These are phyloP conservation scores for Cardamine resedifolia DNA, from an alignment of 345 rosid species.

Conservation along the genomic window DNA sequence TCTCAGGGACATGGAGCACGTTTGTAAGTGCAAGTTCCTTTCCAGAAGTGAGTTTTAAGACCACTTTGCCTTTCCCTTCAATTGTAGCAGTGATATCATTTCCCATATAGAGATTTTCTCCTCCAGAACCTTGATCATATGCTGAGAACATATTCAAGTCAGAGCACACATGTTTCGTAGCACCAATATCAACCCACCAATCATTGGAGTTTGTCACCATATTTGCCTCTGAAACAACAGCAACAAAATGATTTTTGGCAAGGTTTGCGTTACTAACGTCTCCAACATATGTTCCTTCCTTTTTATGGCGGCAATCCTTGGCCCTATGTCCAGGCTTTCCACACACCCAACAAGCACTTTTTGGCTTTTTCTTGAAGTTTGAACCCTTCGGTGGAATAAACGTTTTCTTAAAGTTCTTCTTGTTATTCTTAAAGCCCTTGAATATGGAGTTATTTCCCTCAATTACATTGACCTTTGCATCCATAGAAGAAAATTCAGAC, in stretches of 20 bases:
- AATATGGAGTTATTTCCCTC: background rate
- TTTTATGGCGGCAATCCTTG: background rate
- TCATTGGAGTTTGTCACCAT: too few relatives aligned
- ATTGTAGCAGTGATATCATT: background rate
- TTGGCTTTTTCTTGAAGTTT: background rate
- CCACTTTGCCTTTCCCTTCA: too few relatives aligned
- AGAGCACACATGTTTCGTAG: background rate
- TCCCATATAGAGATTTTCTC: background rate
- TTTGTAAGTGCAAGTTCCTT: too few relatives aligned
- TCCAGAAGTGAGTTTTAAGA: too few relatives aligned
- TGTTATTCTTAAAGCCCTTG: background rate
- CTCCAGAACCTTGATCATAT: background rate
- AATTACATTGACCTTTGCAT: background rate
- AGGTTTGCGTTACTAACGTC: background rate
- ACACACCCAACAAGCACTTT: too few relatives aligned
- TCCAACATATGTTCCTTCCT: background rate
- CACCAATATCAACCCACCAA: background rate
- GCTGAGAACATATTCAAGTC: background rate
- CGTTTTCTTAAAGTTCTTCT: background rate
- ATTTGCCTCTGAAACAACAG: background rate
- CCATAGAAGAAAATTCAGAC: too few relatives aligned
- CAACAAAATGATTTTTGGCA: background rate
- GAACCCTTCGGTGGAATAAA: too few relatives aligned
- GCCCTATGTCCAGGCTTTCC: background rate
- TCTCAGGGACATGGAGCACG: too few relatives aligned